phyloP scores from a whole-genome alignment of 2,329 filamentous ascomycete genomes.

The Nothophaeocryptopus gaeumannii region DNA sequence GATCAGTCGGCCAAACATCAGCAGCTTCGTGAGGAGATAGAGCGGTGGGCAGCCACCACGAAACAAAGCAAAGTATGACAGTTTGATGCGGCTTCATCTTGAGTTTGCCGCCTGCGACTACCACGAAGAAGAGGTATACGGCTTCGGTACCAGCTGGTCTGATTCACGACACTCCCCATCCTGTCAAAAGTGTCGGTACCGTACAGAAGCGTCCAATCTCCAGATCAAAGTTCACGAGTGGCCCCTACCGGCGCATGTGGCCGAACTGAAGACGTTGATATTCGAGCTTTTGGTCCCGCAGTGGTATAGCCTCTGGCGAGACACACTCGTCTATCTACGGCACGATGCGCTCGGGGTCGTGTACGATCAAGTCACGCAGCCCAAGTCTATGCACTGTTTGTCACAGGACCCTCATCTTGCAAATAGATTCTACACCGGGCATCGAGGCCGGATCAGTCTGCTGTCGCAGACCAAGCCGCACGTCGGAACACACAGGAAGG shows the following conservation, averaged over 20 bases:
- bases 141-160: too few species aligned
- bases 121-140: too few species aligned
- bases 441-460: constrained; percentile 36
- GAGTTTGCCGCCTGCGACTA: too few species aligned
- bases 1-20: constrained; percentile 26
- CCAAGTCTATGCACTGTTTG: not conserved
- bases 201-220: constrained; percentile 39
- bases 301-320: constrained; percentile 49
- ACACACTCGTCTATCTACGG: constrained; percentile 31
- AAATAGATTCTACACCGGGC: not conserved
- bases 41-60: too few species aligned
- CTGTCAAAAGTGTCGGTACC: constrained; percentile 23
- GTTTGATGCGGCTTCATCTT: too few species aligned
- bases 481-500: constrained; percentile 49
- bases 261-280: constrained; percentile 44
- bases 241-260: constrained; percentile 43
- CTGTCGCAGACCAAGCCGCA: constrained; percentile 50
- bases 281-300: constrained; percentile 53
- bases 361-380: too few species aligned
- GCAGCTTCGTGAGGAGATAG: not conserved
- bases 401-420: constrained; percentile 23
- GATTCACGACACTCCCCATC: too few species aligned
- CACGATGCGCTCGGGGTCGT: constrained; percentile 17
- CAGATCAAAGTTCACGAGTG: constrained; percentile 50
- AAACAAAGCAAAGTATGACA: too few species aligned